Conservation (phyloP, 2,329 filamentous ascomycete genomes). For the Cladosporium sp. region DNA sequence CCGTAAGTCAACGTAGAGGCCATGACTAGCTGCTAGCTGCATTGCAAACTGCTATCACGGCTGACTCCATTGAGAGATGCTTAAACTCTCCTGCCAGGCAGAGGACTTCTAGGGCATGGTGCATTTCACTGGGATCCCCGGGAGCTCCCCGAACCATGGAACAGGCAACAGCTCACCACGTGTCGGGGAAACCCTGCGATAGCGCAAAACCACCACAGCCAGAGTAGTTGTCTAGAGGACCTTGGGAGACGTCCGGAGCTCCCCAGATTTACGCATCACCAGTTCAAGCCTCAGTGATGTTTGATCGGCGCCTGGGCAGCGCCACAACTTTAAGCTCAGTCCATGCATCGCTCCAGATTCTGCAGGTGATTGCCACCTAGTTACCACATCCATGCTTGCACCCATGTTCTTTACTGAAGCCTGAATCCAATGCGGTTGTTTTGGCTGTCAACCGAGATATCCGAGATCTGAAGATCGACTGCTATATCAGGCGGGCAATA, state of each 20-base stretch:
- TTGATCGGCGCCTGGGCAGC: slow-evolving; percentile 3
- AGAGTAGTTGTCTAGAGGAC: background rate
- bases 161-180: background rate
- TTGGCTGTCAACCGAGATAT: background rate
- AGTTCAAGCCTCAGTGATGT: background rate
- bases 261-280: background rate
- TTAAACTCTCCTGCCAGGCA: background rate
- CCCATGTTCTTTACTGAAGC: background rate
- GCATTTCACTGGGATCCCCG: background rate
- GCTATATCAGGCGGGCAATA: background rate
- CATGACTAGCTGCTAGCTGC: background rate
- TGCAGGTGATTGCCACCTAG: background rate
- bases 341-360: slow-evolving; percentile 6
- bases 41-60: background rate
- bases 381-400: background rate
- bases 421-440: background rate
- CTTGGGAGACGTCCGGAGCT: background rate
- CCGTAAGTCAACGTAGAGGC: background rate
- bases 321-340: slow-evolving; percentile 6
- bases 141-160: background rate
- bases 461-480: background rate
- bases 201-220: background rate
- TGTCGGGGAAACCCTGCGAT: background rate
- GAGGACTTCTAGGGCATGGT: background rate
- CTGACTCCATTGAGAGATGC: background rate